These are phyloP conservation scores for Pseudogymnoascus sp. DNA, from an alignment of 2,329 filamentous ascomycete genomes.

Conservation along the genomic window DNA sequence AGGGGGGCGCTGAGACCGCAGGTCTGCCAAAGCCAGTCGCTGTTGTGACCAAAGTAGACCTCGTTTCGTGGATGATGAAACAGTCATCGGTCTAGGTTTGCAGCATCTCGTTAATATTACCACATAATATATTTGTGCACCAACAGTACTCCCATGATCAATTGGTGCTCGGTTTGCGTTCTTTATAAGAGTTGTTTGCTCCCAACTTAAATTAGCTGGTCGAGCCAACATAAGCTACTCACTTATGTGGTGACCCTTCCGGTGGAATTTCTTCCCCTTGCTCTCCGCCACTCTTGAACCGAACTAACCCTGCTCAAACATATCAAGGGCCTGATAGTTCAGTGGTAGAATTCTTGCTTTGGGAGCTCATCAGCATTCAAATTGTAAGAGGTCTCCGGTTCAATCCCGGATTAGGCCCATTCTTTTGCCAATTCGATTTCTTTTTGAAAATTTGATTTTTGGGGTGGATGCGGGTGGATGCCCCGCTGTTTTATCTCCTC, in stretches of 20 bases:
- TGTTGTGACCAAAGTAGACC: conserved; percentile 92
- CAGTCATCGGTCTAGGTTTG: conserved; percentile 32
- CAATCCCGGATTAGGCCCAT: neutral
- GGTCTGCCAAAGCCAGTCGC: conserved; percentile 68
- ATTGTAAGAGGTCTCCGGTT: conserved; percentile 1
- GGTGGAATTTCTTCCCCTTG: no score
- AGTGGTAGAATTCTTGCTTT: conserved; percentile 2
- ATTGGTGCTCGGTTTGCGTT: neutral
- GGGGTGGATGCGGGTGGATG: neutral
- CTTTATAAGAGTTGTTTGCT: neutral
- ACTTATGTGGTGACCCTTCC: neutral
- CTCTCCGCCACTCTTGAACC: neutral
- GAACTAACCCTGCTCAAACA: neutral
- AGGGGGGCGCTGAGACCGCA: conserved; percentile 39
- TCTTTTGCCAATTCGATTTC: neutral
- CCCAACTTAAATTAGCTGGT: neutral
- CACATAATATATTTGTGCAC: neutral
- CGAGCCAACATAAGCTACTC: neutral
- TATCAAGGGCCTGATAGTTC: conserved; percentile 2
- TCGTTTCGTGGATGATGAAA: conserved; percentile 86
- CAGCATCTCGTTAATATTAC: neutral
- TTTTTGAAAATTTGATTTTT: neutral
- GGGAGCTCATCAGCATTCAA: neutral
- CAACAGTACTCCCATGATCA: neutral
- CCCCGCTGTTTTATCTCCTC: neutral